These are phyloP conservation scores for Aspergillus novofumigatus DNA, from an alignment of 2,329 filamentous ascomycete species.

Conservation along the genomic window DNA sequence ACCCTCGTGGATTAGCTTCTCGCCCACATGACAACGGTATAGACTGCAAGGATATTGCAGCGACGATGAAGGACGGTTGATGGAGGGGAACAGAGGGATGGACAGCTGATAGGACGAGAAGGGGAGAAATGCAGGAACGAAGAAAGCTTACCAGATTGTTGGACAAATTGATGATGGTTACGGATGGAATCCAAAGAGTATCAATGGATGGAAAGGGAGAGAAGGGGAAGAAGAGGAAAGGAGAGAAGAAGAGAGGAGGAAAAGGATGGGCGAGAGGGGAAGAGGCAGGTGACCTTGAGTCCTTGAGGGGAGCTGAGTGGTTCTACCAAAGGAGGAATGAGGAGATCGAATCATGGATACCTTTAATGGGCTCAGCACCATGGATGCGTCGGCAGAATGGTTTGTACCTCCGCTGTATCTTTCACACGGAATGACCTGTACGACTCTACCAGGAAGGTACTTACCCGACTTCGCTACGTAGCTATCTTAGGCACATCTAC, in stretches of 20 bases:
- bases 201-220: not conserved
- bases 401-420: not conserved
- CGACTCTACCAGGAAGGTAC: not conserved
- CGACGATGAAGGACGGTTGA: constrained; percentile 1
- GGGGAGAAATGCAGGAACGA: constrained; percentile 2
- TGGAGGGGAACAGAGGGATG: not conserved
- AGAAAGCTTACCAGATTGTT: constrained; percentile 9
- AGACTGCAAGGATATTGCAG: constrained; percentile 8
- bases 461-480: not conserved
- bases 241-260: constrained; percentile 4
- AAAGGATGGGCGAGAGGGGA: constrained; percentile 9
- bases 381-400: not conserved
- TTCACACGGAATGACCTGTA: not conserved
- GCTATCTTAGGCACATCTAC: not conserved
- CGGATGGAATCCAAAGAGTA: constrained; percentile 3
- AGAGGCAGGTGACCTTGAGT: constrained; percentile 28
- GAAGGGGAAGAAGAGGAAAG: constrained; percentile 6
- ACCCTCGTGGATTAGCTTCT: not conserved
- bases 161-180: not conserved
- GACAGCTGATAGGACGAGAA: not conserved
- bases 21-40: not conserved
- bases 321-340: constrained; percentile 5
- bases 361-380: not conserved
- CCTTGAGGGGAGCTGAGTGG: constrained; percentile 5
- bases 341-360: not conserved